Evolutionary conservation across 345 rosid species (phyloP).

Genomic region (Triadica sebifera): DNA sequence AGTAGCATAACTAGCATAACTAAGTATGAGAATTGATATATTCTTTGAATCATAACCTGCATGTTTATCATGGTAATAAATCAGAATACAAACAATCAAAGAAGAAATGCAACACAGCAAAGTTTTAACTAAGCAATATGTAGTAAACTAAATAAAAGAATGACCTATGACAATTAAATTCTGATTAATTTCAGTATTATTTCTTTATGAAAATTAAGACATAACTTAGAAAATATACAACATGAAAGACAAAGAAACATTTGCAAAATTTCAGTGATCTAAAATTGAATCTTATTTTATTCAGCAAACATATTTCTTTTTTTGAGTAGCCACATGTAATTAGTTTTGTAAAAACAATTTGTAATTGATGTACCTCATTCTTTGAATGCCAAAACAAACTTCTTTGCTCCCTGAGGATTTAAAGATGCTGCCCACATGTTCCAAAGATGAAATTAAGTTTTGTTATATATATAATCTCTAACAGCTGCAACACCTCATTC

Average conservation of each 20-base stretch:
- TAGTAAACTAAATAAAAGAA: background rate
- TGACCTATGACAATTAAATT: background rate
- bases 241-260: background rate
- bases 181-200: background rate
- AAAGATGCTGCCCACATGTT: conserved; percentile 44
- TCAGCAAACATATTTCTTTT: background rate
- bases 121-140: background rate
- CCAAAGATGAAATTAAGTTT: conserved; percentile 43
- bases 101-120: background rate
- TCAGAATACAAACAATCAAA: background rate
- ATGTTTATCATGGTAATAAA: conserved; percentile 15
- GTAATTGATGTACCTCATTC: conserved; percentile 42
- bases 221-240: background rate
- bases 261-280: background rate
- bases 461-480: conserved; percentile 57
- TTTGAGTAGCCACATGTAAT: background rate
- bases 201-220: background rate
- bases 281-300: background rate
- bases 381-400: conserved; percentile 50
- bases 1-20: no score
- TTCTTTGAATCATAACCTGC: conserved; percentile 51
- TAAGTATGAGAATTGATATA: conserved; percentile 55
- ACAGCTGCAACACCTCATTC: conserved; percentile 50
- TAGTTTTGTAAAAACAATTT: conserved; percentile 3
- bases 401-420: conserved; percentile 58